Evolutionary conservation across 495 filamentous ascomycete species (phyloP), one percentile per base, ranked within the genome.

Genomic region (Hyaloscypha bicolor): DNA sequence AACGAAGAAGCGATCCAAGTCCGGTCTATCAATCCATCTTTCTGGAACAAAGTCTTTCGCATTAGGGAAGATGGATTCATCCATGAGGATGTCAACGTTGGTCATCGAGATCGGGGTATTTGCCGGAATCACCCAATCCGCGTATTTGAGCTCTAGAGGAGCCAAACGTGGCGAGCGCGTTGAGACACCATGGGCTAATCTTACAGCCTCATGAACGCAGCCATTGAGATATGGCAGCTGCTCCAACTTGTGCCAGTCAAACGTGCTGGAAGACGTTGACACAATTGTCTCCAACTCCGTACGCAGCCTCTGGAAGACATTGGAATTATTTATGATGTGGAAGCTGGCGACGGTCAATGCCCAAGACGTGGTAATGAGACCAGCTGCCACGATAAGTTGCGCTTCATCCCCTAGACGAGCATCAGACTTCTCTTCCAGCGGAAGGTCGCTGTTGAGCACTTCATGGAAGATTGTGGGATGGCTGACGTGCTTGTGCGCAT

Each of bases 81-180:
- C 74, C 39, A 70, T 67, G 37, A 82, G 79, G 60, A 83, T 79
- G 30, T 73, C 69, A 39, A 72, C 68, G 12, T 61, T 70, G n/a
- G 66, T 74, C 76, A 78, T 79, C 55, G 79, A 79, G 25, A 87
- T 75, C 0, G 84, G 77, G 0, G 79, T 82, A 35, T 78, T 69
- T 67, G 51, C 51, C 6, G 51, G 51, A 78, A 73, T 33, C 78
- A 73, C 14, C 69, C 70, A 53, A 63, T 60, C 52, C 72, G 62
- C 2, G 69, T 64, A 14, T 71, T 69, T 25, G 73, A 63, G 52
- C 31, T 74, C 77, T 11, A 71, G 66, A 2, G 65, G 60, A 22
- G 78, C 75, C 22, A 81, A 70, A 16, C 82, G 74, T 6, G 70
- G 64, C 32, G 64, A 42, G 33, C 77, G 68, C 1, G 70, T 65